Percentiles rank a stretch among this genome's conserved stretches.
Conservation (phyloP, 768 basidiomycete species). For the Hygrocybe coccinea region DNA sequence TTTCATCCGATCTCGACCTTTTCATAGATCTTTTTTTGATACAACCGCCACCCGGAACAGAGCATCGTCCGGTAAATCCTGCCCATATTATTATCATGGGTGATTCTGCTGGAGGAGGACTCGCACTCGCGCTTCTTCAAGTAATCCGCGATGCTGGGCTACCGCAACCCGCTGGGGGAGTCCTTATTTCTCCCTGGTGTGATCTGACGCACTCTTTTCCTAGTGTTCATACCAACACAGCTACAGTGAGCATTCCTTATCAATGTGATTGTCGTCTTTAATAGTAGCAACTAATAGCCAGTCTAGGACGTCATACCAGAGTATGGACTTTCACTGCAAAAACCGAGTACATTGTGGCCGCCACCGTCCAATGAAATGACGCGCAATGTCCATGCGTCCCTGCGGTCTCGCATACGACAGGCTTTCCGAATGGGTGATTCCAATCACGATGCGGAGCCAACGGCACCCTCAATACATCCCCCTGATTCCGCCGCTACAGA, state of each 20-base stretch:
- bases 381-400: conserved; percentile 47
- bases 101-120: conserved; percentile 90
- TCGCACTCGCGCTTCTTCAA: conserved; percentile 79
- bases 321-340: conserved; percentile 74
- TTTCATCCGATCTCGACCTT: not conserved
- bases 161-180: conserved; percentile 80
- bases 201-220: conserved; percentile 93
- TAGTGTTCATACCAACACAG: conserved; percentile 77
- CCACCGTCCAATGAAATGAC: conserved; percentile 66
- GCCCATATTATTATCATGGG: conserved; percentile 80
- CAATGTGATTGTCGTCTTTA: not conserved
- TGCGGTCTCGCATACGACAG: conserved; percentile 59
- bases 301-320: conserved; percentile 70
- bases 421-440: conserved; percentile 37
- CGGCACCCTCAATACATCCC: conserved; percentile 12
- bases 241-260: conserved; percentile 50
- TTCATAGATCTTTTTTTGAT: conserved; percentile 78
- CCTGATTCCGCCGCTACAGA: conserved; percentile 22
- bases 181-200: conserved; percentile 90
- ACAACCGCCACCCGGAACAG: conserved; percentile 72
- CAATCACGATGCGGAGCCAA: conserved; percentile 21
- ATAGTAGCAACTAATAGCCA: not conserved
- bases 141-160: conserved; percentile 79
- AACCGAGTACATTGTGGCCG: conserved; percentile 75
- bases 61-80: conserved; percentile 77